Percentiles rank a stretch among this genome's conserved stretches.
Conservation (phyloP, 108 stramenopile species). For the Cyclotella kingstonii region DNA sequence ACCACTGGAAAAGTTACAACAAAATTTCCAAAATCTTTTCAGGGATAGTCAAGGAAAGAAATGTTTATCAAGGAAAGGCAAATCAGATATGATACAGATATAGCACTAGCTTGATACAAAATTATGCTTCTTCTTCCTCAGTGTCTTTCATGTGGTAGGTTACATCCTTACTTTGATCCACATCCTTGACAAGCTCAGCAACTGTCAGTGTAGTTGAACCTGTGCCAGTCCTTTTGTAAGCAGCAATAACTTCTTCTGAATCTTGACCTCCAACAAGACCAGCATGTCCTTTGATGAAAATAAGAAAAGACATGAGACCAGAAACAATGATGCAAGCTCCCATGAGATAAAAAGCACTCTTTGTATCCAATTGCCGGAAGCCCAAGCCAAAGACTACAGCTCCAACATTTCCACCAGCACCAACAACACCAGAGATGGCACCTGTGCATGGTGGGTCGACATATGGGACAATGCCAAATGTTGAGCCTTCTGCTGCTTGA, state of each 20-base stretch:
- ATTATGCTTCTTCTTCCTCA: slow-evolving; percentile 5
- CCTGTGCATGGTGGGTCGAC: slow-evolving; percentile 66
- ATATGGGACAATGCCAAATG: slow-evolving; percentile 81
- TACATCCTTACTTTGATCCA: slow-evolving; percentile 18
- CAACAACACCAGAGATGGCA: slow-evolving; percentile 72
- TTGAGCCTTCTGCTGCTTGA: slow-evolving; percentile 77
- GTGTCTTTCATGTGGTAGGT: neutral
- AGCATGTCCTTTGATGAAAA: slow-evolving; percentile 58
- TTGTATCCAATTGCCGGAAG: slow-evolving; percentile 48
- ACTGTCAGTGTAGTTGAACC: slow-evolving; percentile 23
- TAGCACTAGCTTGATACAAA: neutral
- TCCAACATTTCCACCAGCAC: slow-evolving; percentile 77
- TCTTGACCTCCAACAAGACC: slow-evolving; percentile 42
- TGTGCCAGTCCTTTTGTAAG: slow-evolving; percentile 18
- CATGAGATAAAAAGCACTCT: slow-evolving; percentile 55
- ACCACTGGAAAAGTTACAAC: too few species aligned
- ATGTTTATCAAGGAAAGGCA: too few species aligned
- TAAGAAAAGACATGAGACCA: slow-evolving; percentile 43
- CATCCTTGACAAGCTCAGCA: slow-evolving; percentile 43
- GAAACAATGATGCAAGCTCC: slow-evolving; percentile 43
- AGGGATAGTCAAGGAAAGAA: too few species aligned
- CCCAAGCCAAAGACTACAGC: slow-evolving; percentile 62
- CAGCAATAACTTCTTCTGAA: slow-evolving; percentile 22
- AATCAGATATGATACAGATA: too few species aligned
- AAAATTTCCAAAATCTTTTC: too few species aligned